Conservation (phyloP, 768 basidiomycete genomes). For the Tylopilus subfusipes region DNA sequence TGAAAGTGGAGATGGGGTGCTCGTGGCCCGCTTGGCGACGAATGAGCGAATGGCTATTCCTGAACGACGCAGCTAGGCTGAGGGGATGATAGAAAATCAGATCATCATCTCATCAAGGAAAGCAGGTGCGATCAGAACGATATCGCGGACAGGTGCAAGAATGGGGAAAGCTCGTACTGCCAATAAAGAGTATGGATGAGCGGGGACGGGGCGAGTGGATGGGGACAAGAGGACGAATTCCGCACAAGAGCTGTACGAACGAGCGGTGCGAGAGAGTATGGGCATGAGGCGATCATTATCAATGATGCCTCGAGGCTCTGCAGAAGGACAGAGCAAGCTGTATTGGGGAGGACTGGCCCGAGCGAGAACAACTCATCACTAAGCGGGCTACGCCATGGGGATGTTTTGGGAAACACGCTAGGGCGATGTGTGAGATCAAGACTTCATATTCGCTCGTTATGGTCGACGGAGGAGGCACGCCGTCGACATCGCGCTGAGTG, state of each 20-base stretch:
- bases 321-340: constrained; percentile 2
- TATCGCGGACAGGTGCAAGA: background rate
- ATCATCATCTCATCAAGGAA: background rate
- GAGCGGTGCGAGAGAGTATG: background rate
- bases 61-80: background rate
- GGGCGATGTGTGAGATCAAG: background rate
- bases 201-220: background rate
- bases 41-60: background rate
- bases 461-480: constrained; percentile 7
- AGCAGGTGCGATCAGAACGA: background rate
- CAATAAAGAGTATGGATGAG: no score
- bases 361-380: background rate
- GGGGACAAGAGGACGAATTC: background rate
- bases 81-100: background rate
- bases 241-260: constrained; percentile 4
- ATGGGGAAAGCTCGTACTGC: background rate
- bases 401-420: background rate
- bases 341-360: constrained; percentile 17
- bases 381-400: background rate
- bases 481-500: background rate
- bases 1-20: background rate
- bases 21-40: background rate
- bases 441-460: background rate
- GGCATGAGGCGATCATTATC: constrained; percentile 25
- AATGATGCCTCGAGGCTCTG: constrained; percentile 29